Base-by-base conservation (phyloP, 371 early-diverging fungal species). In the Parasitella parasitica region DNA sequence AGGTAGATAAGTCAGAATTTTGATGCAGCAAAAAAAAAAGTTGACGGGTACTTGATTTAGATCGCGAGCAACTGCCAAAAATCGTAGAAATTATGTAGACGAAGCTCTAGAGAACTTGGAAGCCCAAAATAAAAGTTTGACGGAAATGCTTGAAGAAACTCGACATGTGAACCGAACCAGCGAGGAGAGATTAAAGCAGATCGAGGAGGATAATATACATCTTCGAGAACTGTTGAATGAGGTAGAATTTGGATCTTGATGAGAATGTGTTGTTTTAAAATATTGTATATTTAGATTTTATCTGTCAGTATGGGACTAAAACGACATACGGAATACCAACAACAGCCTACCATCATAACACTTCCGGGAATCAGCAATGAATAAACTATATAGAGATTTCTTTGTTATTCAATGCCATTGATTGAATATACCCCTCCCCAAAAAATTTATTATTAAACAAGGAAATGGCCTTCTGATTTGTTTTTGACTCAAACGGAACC, bases 101-200 rank as follows among this genome's bases (percentile, higher is more conserved):
- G 90, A 90, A 34, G 78, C 88, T 4, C 63, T 94, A 16, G 89
- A 88, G n/a, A 75, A 72, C 8, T 70, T 94, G 34, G 79, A 90
- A 56, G 39, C 62, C 15, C 79, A 82, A 8, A 75, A 75, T 15
- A 24, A 57, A 7, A 59, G 70, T 9, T 62, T 86, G 36, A 76
- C 73, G 0, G 81, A 83, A 37, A 56, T 66, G 13, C 18, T 89
- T 15, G 80, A 84, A 28, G 65, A 63, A 18, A 62, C 81, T 18
- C 54, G 64, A 13, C 41, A 70, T 3, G 34, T 67, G 5, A 67
- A 81, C 20, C 63, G 67, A 22, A 43, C 71, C 28, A 60, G 59
- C 6, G 72, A 78, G 28, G 70, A 70, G 28, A 70, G 73, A 48
- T 57, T 83, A 27, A 71, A 80, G 3, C 74, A 76, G 26, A 63